Conservation (phyloP, 768 basidiomycete species). For the Rhodotorula diobovata region DNA sequence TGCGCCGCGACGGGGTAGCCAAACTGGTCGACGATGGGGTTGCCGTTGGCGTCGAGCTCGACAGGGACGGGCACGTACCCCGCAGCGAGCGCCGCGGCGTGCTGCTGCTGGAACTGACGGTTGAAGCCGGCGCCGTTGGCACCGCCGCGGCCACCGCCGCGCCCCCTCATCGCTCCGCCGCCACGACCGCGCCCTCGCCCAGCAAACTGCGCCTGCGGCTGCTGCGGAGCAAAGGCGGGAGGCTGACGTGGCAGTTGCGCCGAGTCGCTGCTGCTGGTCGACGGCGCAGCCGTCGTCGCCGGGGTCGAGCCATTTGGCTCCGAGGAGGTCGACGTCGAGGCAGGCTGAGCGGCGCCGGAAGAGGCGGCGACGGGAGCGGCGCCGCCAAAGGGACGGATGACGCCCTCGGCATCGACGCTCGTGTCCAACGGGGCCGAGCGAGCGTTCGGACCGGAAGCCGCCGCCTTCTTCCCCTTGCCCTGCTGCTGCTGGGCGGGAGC, state of each 20-base stretch:
- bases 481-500: background rate
- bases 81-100: background rate
- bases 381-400: conserved; percentile 3
- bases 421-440: background rate
- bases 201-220: conserved; percentile 15
- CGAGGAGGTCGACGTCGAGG: conserved; percentile 1
- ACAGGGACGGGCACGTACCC: conserved; percentile 22
- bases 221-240: conserved; percentile 3
- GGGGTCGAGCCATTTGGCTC: conserved; percentile 8
- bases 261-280: conserved; percentile 13
- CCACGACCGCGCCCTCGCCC: background rate
- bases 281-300: conserved; percentile 20
- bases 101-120: conserved; percentile 3
- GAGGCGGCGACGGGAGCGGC: background rate
- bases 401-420: background rate
- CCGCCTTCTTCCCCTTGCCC: background rate
- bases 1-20: conserved; percentile 23
- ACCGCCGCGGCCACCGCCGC: conserved; percentile 13
- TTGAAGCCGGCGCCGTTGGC: conserved; percentile 1
- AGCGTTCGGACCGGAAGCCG: background rate
- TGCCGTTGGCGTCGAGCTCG: conserved; percentile 14
- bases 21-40: conserved; percentile 19
- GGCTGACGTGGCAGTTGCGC: background rate
- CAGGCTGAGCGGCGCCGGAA: background rate
- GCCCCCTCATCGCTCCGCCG: background rate